Base-by-base conservation (phyloP, 805 yeast species). In the Starmerella floricola region DNA sequence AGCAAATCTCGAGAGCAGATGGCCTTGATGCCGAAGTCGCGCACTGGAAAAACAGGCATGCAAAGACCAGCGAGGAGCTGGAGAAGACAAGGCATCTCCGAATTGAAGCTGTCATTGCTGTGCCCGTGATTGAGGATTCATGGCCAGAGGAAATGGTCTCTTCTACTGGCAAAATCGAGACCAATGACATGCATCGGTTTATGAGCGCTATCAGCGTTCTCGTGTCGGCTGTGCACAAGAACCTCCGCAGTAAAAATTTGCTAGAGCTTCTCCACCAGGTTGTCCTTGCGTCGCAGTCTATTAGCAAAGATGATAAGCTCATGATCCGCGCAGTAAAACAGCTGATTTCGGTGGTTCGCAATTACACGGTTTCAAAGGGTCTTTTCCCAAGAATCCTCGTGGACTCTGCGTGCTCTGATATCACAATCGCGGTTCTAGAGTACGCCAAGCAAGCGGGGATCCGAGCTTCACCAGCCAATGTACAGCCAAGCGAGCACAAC, bases 361-460 rank as follows among this genome's bases (percentile, higher is more conserved):
- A 84, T 55, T 80, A 66, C 58, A 73, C 81, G 1, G 63, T 76
- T 10, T 78, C 80, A 51, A 65, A 71, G 3, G 67, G 69, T n/a
- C 55, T 82, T 2, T 61, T 84, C 42, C 95, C 95, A 0, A 71
- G 69, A 40, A 62, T 79, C 17, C 71, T 85, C 2, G 69, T 86
- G 16, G 79, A 84, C 60, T 72, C 85, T 18, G 78, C 96, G 0
- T 63, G 83, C 8, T 72, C 81, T 34, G 95, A 86, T 54, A 63
- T 86, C 28, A 69, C 78, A 6, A 78, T 77, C 55, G 64, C 76
- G 2, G 68, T 67, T 2, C 70, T 71, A 21, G 82, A 55, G 39
- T 44, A 41, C 10, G 35, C 42, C 17, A 41, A 38, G 32, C 32
- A 21, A 2, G 49, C 44, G 26, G 26, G 26, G 6, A 23, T 2